phyloP scores from a whole-genome alignment of 306 rosid species.

The Dryas octopetala region DNA sequence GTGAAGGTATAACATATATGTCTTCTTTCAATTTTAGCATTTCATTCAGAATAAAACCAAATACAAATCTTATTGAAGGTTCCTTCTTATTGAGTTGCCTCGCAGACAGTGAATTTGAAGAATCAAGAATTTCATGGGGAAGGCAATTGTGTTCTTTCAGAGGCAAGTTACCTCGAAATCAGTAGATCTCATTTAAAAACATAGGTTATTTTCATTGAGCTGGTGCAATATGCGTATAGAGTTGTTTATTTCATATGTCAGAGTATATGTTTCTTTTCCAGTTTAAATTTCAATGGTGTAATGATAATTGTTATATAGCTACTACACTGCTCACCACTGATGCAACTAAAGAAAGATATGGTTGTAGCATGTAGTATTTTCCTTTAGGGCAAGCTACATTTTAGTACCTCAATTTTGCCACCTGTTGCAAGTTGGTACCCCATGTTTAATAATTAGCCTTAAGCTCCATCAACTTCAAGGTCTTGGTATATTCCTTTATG shows the following conservation, averaged over 20 bases:
- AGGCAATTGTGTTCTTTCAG: slow-evolving; percentile 69
- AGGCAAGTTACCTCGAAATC: slow-evolving; percentile 43
- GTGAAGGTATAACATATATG: slow-evolving; percentile 54
- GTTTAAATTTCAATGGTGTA: neutral
- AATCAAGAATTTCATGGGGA: slow-evolving; percentile 88
- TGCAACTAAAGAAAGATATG: neutral
- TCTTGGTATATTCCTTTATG: too few relatives aligned
- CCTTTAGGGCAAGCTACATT: too few relatives aligned
- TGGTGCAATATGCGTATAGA: neutral
- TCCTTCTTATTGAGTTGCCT: slow-evolving; percentile 7
- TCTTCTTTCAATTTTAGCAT: neutral
- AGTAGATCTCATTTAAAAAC: neutral
- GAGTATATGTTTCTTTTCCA: neutral
- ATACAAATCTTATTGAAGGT: neutral
- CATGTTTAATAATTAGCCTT: too few relatives aligned
- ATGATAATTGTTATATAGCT: too few relatives aligned
- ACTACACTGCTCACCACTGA: neutral
- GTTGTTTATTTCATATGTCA: neutral
- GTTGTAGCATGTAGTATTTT: neutral
- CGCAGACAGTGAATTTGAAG: slow-evolving; percentile 58
- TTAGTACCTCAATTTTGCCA: too few relatives aligned
- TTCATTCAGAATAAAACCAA: neutral
- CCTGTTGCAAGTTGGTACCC: too few relatives aligned
- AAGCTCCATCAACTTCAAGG: too few relatives aligned
- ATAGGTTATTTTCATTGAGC: neutral